These are phyloP conservation scores for Aspergillus eucalypticola DNA, from an alignment of 2,329 filamentous ascomycete genomes.

Conservation along the genomic window DNA sequence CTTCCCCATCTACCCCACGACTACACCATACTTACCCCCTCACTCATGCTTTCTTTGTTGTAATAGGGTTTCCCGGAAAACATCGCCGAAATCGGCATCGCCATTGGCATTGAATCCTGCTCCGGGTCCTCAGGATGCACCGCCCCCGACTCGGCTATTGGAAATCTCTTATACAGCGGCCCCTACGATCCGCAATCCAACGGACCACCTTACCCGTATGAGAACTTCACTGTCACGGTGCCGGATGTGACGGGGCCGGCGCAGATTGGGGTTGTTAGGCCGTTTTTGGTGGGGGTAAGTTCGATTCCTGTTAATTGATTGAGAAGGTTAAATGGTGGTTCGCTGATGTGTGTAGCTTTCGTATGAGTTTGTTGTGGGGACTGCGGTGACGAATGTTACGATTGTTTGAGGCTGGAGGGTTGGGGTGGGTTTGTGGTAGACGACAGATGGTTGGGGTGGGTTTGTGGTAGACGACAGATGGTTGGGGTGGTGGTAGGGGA, in stretches of 20 bases:
- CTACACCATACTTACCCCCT: not conserved
- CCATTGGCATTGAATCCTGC: not conserved
- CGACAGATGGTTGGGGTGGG: not conserved
- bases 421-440: not conserved
- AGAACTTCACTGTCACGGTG: constrained; percentile 1
- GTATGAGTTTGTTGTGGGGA: not conserved
- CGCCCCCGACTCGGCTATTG: not conserved
- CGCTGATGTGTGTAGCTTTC: not conserved
- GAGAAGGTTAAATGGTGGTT: not conserved
- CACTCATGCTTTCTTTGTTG: no score
- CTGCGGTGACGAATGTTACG: not conserved
- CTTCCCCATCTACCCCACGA: not conserved
- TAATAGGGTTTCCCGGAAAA: not conserved
- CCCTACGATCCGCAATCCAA: not conserved
- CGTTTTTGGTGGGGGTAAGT: constrained; percentile 2
- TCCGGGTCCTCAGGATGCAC: not conserved
- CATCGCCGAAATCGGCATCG: not conserved
- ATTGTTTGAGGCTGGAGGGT: not conserved
- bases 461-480: not conserved
- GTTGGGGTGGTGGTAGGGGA: not conserved
- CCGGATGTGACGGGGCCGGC: not conserved
- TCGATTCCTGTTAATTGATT: rapidly evolving
- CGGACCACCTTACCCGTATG: not conserved
- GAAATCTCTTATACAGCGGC: not conserved
- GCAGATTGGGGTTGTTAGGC: not conserved